Percentiles rank a stretch among this genome's conserved stretches.
Conservation (phyloP, 2,329 filamentous ascomycete species). For the Dactylellina leptospora region DNA sequence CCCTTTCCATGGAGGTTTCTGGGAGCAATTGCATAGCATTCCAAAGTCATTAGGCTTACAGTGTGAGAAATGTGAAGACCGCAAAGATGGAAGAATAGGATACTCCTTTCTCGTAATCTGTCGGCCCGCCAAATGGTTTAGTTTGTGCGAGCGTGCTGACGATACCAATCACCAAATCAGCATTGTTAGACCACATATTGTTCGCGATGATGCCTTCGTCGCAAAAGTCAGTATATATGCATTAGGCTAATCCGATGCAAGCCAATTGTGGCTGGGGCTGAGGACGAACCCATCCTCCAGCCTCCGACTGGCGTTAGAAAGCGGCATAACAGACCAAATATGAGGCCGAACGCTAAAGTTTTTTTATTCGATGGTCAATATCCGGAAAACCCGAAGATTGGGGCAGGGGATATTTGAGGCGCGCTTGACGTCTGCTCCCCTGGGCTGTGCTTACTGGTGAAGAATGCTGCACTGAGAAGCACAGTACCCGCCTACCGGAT, state of each 20-base stretch:
- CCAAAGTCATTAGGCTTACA: constrained; percentile 54
- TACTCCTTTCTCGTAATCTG: constrained; percentile 54
- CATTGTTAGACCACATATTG: constrained; percentile 51
- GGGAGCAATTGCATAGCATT: constrained; percentile 36
- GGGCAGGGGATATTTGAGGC: constrained; percentile 36
- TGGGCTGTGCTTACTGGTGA: constrained; percentile 39
- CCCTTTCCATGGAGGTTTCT: too few relatives aligned
- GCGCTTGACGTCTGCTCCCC: constrained; percentile 38
- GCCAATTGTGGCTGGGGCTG: constrained; percentile 3
- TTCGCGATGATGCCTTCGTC: constrained; percentile 48
- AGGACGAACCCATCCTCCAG: constrained; percentile 53
- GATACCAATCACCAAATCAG: constrained; percentile 49
- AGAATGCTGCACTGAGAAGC: constrained; percentile 52
- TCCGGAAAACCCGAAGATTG: constrained; percentile 20
- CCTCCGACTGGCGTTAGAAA: constrained; percentile 49
- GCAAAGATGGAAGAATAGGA: constrained; percentile 57
- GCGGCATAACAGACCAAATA: constrained; percentile 48
- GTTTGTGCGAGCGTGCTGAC: constrained; percentile 39
- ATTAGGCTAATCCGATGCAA: constrained; percentile 13
- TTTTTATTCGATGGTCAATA: constrained; percentile 3
- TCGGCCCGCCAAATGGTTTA: constrained; percentile 41
- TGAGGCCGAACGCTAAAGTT: constrained; percentile 40
- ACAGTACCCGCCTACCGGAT: constrained; percentile 46
- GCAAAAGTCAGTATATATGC: constrained; percentile 10
- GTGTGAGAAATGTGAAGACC: constrained; percentile 55